Conservation (phyloP, 2,329 filamentous ascomycete species). For the Pseudogymnoascus sp. region DNA sequence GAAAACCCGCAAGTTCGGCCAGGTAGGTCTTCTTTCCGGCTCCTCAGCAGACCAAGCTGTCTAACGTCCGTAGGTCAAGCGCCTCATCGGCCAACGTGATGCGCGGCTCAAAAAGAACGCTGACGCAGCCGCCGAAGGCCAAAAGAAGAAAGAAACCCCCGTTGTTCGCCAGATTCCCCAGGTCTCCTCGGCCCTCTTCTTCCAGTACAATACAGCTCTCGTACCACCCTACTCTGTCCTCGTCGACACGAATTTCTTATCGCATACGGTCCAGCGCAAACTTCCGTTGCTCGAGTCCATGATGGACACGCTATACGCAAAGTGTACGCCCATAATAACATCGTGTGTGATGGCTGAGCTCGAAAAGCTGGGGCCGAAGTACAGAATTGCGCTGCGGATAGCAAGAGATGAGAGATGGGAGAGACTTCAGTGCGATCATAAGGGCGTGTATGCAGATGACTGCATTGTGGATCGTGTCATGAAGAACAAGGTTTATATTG, state of each 20-base stretch:
- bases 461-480: conserved; percentile 63
- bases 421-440: conserved; percentile 76
- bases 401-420: conserved; percentile 83
- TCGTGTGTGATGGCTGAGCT: conserved; percentile 71
- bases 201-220: conserved; percentile 78
- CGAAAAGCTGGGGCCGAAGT: conserved; percentile 79
- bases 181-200: conserved; percentile 77
- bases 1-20: conserved; percentile 84
- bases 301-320: conserved; percentile 88
- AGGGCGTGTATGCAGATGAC: conserved; percentile 76
- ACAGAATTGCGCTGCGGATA: conserved; percentile 71
- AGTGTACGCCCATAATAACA: conserved; percentile 78
- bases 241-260: conserved; percentile 80
- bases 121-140: conserved; percentile 54
- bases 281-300: conserved; percentile 77
- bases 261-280: conserved; percentile 81
- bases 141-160: conserved; percentile 48
- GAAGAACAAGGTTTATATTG: conserved; percentile 66
- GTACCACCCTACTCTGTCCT: conserved; percentile 68
- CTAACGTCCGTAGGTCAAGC: conserved; percentile 50
- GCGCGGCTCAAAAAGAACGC: conserved; percentile 74
- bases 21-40: conserved; percentile 35
- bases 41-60: conserved; percentile 23
- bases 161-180: conserved; percentile 71
- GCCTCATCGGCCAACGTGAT: conserved; percentile 74